Evolutionary conservation across 768 basidiomycete genomes (phyloP), one percentile per base, ranked within the genome.

Genomic region (Termitomyces titanicus): DNA sequence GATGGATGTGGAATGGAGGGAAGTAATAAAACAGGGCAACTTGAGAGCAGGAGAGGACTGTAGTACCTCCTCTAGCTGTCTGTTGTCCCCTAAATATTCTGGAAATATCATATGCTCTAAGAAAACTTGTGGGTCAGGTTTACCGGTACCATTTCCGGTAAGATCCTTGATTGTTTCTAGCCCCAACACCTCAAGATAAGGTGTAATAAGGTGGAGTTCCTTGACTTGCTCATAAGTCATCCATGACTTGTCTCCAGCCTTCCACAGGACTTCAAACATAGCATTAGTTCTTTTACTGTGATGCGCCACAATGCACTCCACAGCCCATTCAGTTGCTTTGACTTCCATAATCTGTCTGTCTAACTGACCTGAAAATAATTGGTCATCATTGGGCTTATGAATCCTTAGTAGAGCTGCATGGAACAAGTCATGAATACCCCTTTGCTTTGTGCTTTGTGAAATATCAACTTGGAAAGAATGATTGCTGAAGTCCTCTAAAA

Each of bases 351-450:
- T 47, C 33, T 47, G 46, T 2, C 5, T 12, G 15, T 47, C 46
- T 17, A 47, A 7, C n/a, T 29, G 46, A 6, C 46, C 46, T 2
- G 46, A 29, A 15, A 47, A 47, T 13, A 47, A 18, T n/a, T 29
- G 27, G 18, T 51, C 55, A 35, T 56, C 70, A 45, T 70, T 72
- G 0, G 68, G 66, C 11, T 55, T 38, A 38, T 72, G 68, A 0
- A 62, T 54, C 0, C 66, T 52, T 0, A 74, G 40, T 9, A 72
- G 47, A 0, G 63, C 68, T 0, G 65, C 52, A 24, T 74, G 72
- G 0, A 53, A 53, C 27, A 53, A 25, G 24, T 53, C 35, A 20
- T 46, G 42, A 9, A 46, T 33, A 15, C 66, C 66, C 13, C 58
- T 20, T 10, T 61, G 46, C 15, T 51, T 62, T 40, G 63, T 27